A percentile compares a stretch with the other conserved stretches of the same genome.
Evolutionary conservation across 1,284 basidiomycete genomes (phyloP).

Genomic region (Volvariella volvacea): DNA sequence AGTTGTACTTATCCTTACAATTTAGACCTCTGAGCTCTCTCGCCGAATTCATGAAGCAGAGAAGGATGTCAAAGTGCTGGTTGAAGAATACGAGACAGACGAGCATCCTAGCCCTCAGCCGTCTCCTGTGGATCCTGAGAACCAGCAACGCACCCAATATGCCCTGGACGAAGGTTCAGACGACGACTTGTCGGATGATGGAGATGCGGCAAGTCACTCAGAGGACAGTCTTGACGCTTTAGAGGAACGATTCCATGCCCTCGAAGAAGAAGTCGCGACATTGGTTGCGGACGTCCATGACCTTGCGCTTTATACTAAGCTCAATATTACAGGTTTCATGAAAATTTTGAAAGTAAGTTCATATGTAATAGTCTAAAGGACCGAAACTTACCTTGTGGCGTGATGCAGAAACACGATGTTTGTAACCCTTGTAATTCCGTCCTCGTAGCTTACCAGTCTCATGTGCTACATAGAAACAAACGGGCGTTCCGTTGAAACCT

Average conservation of each 20-base stretch:
- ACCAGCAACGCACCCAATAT: slow-evolving; percentile 43
- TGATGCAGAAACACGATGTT: slow-evolving; percentile 67
- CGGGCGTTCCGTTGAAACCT: slow-evolving; percentile 54
- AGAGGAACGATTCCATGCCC: slow-evolving; percentile 83
- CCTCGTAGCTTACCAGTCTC: not conserved
- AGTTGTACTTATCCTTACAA: not conserved
- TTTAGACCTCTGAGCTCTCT: slow-evolving; percentile 77
- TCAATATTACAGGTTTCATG: slow-evolving; percentile 98
- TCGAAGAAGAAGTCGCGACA: slow-evolving; percentile 94
- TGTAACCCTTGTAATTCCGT: slow-evolving; percentile 29
- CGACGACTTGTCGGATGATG: slow-evolving; percentile 53
- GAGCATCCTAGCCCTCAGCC: slow-evolving; percentile 14
- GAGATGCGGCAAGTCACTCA: slow-evolving; percentile 44
- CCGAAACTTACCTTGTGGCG: not conserved
- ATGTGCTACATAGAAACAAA: slow-evolving; percentile 64
- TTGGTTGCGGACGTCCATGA: slow-evolving; percentile 99
- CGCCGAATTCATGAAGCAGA: slow-evolving; percentile 78
- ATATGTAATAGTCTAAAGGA: slow-evolving; percentile 1
- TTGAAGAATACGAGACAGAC: slow-evolving; percentile 38
- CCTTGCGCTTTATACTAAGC: slow-evolving; percentile 89
- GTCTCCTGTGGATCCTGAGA: slow-evolving; percentile 41
- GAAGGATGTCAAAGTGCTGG: slow-evolving; percentile 70
- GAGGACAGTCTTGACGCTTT: slow-evolving; percentile 69
- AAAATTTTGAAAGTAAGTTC: slow-evolving; percentile 91
- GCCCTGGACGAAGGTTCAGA: slow-evolving; percentile 70